Evolutionary conservation across 1,139 yeast genomes (phyloP), one percentile per base, ranked within the genome.

Genomic region (Tardiomyces blankii): DNA sequence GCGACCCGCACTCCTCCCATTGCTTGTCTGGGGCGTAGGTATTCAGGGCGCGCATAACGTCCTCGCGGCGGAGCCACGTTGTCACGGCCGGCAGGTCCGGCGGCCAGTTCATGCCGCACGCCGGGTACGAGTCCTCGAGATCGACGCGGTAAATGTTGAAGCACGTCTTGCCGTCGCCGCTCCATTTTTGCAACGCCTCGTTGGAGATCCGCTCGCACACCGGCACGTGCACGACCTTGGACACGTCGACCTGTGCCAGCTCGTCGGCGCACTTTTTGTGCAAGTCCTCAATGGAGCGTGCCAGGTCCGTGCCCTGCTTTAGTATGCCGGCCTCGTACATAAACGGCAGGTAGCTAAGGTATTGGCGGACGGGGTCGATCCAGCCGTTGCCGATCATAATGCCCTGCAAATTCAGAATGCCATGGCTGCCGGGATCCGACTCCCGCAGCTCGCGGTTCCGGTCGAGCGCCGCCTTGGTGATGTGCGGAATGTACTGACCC

Each of bases 41-140:
- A 48, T 69, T 64, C 55, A 91, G 67, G 3, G 82, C 75, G 27
- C 66, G 58, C 59, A 77, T 74, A 16, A 85, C 91, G 1, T 73
- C 74, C 1, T 69, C 67, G 1, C 66, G 60, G 21, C 75, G 68
- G 49, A 91, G 72, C 58, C 84, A 91, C 9, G 78, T 75, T 0
- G 73, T 67, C 13, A 88, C 80, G 42, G 66, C 54, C 0, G 64
- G 67, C 51, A 89, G 67, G 52, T 79, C 91, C 21, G 75, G 76
- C 0, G 99, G 99, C 99, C 99, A 91, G 60, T 84, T 83, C 78
- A 79, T 74, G 4, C 98, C 98, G 66, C 99, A 91, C 0, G 84
- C 68, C 0, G 97, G 96, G 55, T 68, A 87, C 0, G 78, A 64
- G 60, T 91, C 96, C 30, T 66, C 69, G 46, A 83, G 67, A 32